Percentiles rank a stretch among this genome's conserved stretches.
phyloP scores from a whole-genome alignment of 2,329 filamentous ascomycete species.

The Alternaria sp. region DNA sequence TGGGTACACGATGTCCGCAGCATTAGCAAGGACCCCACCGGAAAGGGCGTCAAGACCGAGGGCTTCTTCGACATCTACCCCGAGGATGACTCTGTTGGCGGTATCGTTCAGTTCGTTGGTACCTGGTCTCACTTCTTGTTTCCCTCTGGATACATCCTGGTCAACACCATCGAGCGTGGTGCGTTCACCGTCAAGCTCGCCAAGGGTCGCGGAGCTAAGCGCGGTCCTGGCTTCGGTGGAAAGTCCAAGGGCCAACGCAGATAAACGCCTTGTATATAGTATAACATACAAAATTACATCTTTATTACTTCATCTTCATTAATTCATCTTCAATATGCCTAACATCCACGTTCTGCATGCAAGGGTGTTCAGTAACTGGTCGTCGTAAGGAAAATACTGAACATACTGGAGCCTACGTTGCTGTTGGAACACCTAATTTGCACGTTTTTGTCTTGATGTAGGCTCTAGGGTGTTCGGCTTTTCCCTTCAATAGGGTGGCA shows the following conservation, averaged over 20 bases:
- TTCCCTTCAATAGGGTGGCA: too few relatives aligned
- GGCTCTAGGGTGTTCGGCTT: too few relatives aligned
- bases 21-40: slow-evolving; percentile 48
- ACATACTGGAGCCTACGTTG: too few relatives aligned
- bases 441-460: too few relatives aligned
- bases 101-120: slow-evolving; percentile 50
- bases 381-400: background rate
- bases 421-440: too few relatives aligned
- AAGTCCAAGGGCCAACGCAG: slow-evolving; percentile 19
- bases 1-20: slow-evolving; percentile 50
- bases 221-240: slow-evolving; percentile 27
- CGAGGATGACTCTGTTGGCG: slow-evolving; percentile 48
- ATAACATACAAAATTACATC: background rate
- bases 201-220: slow-evolving; percentile 28
- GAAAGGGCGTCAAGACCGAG: slow-evolving; percentile 48
- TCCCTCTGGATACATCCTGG: slow-evolving; percentile 43
- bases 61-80: slow-evolving; percentile 53
- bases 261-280: background rate
- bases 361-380: background rate
- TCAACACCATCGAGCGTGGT: slow-evolving; percentile 49
- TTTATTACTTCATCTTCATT: too few relatives aligned
- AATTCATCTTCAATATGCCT: too few relatives aligned
- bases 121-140: slow-evolving; percentile 52
- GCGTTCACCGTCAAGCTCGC: slow-evolving; percentile 46
- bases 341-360: background rate